A percentile compares a stretch with the other conserved stretches of the same genome.
phyloP scores from a whole-genome alignment of 2,329 filamentous ascomycete species.

The Calonectria ilicicola region DNA sequence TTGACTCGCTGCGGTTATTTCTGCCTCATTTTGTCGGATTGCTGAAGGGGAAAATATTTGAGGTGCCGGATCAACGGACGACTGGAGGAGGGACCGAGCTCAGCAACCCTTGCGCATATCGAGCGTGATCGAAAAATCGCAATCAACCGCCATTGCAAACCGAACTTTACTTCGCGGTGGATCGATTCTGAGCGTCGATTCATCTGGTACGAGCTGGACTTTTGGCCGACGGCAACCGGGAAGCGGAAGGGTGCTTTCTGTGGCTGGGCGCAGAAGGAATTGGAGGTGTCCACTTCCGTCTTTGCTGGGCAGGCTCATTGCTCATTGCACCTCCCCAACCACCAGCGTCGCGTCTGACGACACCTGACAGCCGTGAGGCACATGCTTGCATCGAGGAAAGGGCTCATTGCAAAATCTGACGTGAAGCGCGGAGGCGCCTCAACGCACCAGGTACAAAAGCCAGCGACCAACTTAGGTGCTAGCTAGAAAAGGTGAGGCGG shows the following conservation, averaged over 20 bases:
- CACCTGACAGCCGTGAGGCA: background rate
- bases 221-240: background rate
- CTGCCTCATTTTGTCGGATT: background rate
- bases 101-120: background rate
- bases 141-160: background rate
- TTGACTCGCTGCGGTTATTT: background rate
- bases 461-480: background rate
- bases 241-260: background rate
- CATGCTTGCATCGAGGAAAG: background rate
- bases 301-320: background rate
- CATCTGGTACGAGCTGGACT: background rate
- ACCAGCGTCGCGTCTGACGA: background rate
- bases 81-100: background rate
- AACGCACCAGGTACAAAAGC: background rate
- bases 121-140: background rate
- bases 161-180: background rate
- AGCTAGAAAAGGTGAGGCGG: conserved; percentile 4
- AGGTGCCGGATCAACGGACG: background rate
- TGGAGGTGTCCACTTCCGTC: background rate
- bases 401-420: background rate
- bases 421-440: background rate
- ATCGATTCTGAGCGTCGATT: background rate
- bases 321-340: conserved; percentile 5
- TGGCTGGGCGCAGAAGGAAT: conserved; percentile 2
- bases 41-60: background rate